Evolutionary conservation across 441 rosid genomes (phyloP).

Genomic region (Jatropha multifida): DNA sequence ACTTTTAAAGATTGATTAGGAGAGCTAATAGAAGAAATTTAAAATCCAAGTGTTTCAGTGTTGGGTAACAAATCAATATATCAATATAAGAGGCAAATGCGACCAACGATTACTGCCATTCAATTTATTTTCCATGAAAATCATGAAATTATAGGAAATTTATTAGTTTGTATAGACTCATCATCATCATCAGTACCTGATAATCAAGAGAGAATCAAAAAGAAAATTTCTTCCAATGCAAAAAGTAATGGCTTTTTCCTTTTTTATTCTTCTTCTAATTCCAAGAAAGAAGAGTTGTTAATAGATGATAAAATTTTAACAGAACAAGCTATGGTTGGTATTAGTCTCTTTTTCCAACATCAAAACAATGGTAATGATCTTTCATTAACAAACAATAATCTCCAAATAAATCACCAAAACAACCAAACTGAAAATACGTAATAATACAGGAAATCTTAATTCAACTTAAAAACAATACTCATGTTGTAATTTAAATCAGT

Average conservation of each 20-base stretch:
- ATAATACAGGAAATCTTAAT: background rate
- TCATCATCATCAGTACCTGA: background rate
- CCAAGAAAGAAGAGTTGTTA: background rate
- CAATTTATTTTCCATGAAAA: no score
- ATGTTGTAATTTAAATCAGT: slow-evolving; percentile 93
- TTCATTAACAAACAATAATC: slow-evolving; percentile 3
- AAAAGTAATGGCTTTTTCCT: background rate
- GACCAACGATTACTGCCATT: no score
- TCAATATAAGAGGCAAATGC: no score
- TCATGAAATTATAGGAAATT: slow-evolving; percentile 30
- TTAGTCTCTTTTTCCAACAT: slow-evolving; percentile 29
- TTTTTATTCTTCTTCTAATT: background rate
- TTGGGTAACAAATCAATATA: no score
- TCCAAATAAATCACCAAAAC: background rate
- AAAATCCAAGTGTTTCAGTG: no score
- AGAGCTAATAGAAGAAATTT: no score
- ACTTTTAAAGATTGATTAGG: no score
- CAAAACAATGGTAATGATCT: slow-evolving; percentile 16
- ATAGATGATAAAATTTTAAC: slow-evolving; percentile 19
- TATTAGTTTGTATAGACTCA: slow-evolving; percentile 17
- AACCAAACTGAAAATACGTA: background rate
- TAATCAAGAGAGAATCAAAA: background rate
- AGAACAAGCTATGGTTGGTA: slow-evolving; percentile 39
- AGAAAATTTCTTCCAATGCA: background rate
- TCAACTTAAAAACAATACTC: background rate